Percentiles rank a stretch among this genome's conserved stretches.
Conservation (phyloP, 2,329 filamentous ascomycete species). For the Metarhizium brunneum region DNA sequence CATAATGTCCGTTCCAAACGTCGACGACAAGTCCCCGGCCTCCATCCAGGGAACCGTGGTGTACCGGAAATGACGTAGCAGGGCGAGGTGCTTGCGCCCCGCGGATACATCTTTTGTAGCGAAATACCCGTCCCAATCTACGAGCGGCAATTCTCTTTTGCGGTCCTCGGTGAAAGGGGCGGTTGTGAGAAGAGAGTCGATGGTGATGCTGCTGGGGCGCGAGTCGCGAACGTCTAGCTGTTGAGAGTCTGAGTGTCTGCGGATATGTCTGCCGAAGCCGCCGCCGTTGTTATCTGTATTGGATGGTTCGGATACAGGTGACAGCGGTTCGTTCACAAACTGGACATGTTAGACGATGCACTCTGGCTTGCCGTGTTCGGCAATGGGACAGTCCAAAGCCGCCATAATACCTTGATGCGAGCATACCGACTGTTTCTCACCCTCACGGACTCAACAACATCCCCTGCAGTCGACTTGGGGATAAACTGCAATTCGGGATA, state of each 20-base stretch:
- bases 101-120: slow-evolving; percentile 3
- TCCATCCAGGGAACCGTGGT: slow-evolving; percentile 14
- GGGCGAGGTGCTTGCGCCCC: slow-evolving; percentile 5
- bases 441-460: not conserved
- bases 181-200: slow-evolving; percentile 1
- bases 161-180: not conserved
- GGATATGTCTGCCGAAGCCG: not conserved
- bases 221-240: not conserved
- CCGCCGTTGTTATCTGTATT: not conserved
- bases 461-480: not conserved
- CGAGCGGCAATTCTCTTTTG: not conserved
- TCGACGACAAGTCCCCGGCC: slow-evolving; percentile 8
- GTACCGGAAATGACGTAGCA: slow-evolving; percentile 13
- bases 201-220: not conserved
- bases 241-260: not conserved
- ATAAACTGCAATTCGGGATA: slow-evolving; percentile 10
- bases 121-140: slow-evolving; percentile 13
- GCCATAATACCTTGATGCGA: slow-evolving; percentile 5
- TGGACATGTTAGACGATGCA: not conserved
- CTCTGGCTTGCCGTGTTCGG: not conserved
- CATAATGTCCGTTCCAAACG: slow-evolving; percentile 11
- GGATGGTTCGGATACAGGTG: not conserved
- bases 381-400: not conserved
- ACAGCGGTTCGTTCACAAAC: slow-evolving; percentile 3
- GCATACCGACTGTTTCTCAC: not conserved